Evolutionary conservation across 768 basidiomycete genomes (phyloP), one percentile per base, ranked within the genome.

Genomic region (Nidula microcarpa): DNA sequence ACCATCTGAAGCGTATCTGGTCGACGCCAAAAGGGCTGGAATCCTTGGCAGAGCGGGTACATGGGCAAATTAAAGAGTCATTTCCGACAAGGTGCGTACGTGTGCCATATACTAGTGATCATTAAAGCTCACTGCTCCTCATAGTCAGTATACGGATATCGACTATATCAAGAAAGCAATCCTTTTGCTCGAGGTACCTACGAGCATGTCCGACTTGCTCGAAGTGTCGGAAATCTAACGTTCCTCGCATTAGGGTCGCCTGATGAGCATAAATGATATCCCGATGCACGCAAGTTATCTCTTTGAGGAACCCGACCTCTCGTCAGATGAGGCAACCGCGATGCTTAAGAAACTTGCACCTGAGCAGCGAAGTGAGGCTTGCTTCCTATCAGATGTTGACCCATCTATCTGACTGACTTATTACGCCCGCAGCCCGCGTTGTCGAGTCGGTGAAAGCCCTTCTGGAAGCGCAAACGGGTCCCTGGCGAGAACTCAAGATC

Each of bases 201-300:
- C 39, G 47, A 17, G 17, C 8, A 1, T 37, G 35, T 54, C 23
- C 47, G 6, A 0, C 17, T 32, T 30, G 39, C 11, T 35, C 14
- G 16, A 10, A 53, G 14, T 53, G n/a, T 39, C 30, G 41, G 18
- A 14, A 30, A 30, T 2, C 23, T 30, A 30, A 30, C 23, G 23
- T 30, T 17, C 8, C 13, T 30, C 17, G 32, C 37, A 11, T 44
- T 54, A 92, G 87, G 84, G 86, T 47, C 85, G 92, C 13, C 67
- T 89, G 14, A 77, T 75, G 6, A 91, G 84, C 50, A 63, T 96
- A 16, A 74, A 77, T 37, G 93, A 96, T 57, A 76, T 97, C 36
- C 80, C 88, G 0, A 60, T 64, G 1, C 73, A 85, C 18, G 86
- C 83, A 0, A 82, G 87, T 0, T 96, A 86, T 66, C 83, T 96